phyloP scores from a whole-genome alignment of 306 rosid genomes.

The Boehmeria nivea region DNA sequence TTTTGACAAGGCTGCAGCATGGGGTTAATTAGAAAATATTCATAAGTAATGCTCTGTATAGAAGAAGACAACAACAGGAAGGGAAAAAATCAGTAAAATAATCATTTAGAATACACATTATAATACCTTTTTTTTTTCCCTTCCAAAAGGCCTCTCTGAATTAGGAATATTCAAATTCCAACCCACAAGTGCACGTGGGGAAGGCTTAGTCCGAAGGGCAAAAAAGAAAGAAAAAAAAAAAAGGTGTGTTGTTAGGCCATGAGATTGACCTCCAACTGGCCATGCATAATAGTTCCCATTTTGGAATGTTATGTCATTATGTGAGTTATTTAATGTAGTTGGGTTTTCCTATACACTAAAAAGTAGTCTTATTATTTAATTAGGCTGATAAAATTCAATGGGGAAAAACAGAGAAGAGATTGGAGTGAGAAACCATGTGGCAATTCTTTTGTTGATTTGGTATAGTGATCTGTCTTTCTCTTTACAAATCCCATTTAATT shows the following conservation, averaged over 20 bases:
- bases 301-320: slow-evolving; percentile 10
- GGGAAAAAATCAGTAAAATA: neutral
- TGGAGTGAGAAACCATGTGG: slow-evolving; percentile 10
- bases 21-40: slow-evolving; percentile 4
- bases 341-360: neutral
- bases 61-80: neutral
- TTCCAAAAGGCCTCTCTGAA: slow-evolving; percentile 4
- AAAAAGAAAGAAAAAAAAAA: neutral
- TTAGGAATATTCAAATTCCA: slow-evolving; percentile 28
- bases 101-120: neutral
- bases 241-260: neutral
- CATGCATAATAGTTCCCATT: slow-evolving; percentile 11
- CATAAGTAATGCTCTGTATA: neutral
- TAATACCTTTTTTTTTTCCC: neutral
- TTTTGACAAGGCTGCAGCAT: slow-evolving; percentile 14
- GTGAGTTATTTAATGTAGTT: neutral
- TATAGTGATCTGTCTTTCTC: neutral
- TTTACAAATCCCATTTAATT: neutral
- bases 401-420: neutral
- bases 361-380: slow-evolving; percentile 3
- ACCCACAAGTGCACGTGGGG: slow-evolving; percentile 25
- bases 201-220: slow-evolving; percentile 6
- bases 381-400: neutral
- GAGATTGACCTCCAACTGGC: slow-evolving; percentile 21
- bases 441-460: slow-evolving; percentile 9